Evolutionary conservation across 495 filamentous ascomycete species (phyloP).

Genomic region (Podospora bellae-mahoneyi): DNA sequence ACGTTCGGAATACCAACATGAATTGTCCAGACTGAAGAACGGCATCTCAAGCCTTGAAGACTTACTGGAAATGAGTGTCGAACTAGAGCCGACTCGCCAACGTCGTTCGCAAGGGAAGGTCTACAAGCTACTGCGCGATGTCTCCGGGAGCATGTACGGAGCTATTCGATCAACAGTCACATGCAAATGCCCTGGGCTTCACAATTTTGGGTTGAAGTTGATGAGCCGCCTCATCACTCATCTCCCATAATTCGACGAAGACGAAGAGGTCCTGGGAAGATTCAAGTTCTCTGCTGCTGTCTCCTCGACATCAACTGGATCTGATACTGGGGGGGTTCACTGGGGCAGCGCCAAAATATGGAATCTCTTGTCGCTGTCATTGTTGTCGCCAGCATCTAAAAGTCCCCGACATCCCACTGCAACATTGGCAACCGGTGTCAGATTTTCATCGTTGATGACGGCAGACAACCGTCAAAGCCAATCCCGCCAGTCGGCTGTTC

Average conservation of each 20-base stretch:
- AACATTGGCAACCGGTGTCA: background rate
- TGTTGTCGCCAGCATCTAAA: background rate
- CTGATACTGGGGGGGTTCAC: background rate
- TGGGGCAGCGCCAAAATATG: background rate
- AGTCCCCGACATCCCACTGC: background rate
- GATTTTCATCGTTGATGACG: no score
- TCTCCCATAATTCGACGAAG: conserved; percentile 20
- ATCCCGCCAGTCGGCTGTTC: no score
- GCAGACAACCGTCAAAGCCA: no score
- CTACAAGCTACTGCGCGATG: conserved; percentile 26
- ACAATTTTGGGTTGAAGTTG: conserved; percentile 20
- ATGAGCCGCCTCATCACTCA: conserved; percentile 9
- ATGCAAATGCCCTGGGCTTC: conserved; percentile 31
- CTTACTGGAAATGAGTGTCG: conserved; percentile 30
- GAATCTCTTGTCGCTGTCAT: background rate
- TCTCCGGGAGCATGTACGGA: conserved; percentile 36
- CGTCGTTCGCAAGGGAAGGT: conserved; percentile 25
- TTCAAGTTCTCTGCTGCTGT: conserved; percentile 7
- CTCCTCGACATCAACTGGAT: background rate
- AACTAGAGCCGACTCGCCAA: conserved; percentile 28
- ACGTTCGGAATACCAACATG: conserved; percentile 27
- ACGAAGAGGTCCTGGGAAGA: conserved; percentile 16
- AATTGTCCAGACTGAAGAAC: conserved; percentile 32
- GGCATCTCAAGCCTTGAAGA: conserved; percentile 35
- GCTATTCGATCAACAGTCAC: conserved; percentile 32